These are phyloP conservation scores for Suillus occidentalis DNA, from an alignment of 768 basidiomycete genomes.

Conservation along the genomic window DNA sequence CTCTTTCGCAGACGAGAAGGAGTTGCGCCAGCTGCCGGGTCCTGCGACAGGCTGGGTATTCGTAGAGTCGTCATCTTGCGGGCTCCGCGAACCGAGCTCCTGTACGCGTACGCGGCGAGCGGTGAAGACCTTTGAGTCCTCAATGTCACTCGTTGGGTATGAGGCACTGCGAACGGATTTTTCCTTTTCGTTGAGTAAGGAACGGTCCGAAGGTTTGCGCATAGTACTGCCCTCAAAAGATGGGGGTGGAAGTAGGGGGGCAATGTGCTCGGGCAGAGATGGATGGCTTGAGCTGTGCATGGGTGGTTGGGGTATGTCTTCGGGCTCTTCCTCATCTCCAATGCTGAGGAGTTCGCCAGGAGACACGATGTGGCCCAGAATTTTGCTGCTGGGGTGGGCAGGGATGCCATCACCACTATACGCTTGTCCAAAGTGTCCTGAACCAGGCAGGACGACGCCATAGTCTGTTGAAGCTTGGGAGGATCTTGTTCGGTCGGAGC, in stretches of 20 bases:
- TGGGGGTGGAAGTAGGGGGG: conserved; percentile 41
- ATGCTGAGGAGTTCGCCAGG: conserved; percentile 37
- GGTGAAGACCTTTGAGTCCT: conserved; percentile 34
- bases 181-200: conserved; percentile 31
- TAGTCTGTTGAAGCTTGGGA: conserved; percentile 40
- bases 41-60: conserved; percentile 20
- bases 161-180: conserved; percentile 32
- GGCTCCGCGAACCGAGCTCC: conserved; percentile 29
- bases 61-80: conserved; percentile 21
- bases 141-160: conserved; percentile 33
- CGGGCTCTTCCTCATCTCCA: conserved; percentile 33
- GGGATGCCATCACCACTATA: conserved; percentile 25
- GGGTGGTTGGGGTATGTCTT: conserved; percentile 22
- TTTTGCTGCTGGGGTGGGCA: conserved; percentile 32
- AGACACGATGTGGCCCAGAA: conserved; percentile 35
- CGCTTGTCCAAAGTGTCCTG: conserved; percentile 32
- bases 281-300: conserved; percentile 29
- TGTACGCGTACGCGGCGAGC: conserved; percentile 46
- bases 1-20: conserved; percentile 53
- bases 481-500: conserved; percentile 39
- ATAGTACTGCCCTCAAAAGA: conserved; percentile 34
- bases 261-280: conserved; percentile 26
- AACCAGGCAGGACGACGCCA: conserved; percentile 29
- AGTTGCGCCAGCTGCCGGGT: conserved; percentile 34
- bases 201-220: conserved; percentile 18